A percentile compares a stretch with the other conserved stretches of the same genome.
Conservation (phyloP, 139 green algal genomes). For the Eudorina sp. region DNA sequence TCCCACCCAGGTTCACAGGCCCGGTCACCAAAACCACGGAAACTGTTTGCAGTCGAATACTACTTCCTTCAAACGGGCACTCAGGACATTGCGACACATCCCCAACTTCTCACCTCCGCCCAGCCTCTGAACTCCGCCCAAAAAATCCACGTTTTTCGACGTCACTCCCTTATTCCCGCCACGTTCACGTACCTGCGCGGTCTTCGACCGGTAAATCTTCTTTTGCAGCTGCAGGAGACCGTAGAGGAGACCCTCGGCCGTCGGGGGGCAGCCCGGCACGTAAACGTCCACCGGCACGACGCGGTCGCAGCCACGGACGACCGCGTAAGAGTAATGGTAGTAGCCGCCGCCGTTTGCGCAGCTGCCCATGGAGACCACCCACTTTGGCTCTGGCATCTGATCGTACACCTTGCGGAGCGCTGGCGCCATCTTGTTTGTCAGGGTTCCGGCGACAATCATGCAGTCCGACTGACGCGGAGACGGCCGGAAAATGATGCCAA, state of each 20-base stretch:
- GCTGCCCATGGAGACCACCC: slow-evolving; percentile 97
- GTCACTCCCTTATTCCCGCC: too few relatives aligned
- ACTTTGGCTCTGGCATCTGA: slow-evolving; percentile 97
- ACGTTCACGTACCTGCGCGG: slow-evolving; percentile 38
- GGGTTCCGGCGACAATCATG: slow-evolving; percentile 98
- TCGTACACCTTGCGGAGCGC: slow-evolving; percentile 97
- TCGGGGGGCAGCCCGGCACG: slow-evolving; percentile 96
- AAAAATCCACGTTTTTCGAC: too few relatives aligned
- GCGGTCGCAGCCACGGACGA: slow-evolving; percentile 96
- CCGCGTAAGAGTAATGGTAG: slow-evolving; percentile 98
- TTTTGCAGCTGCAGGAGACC: slow-evolving; percentile 85
- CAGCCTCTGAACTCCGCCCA: too few relatives aligned
- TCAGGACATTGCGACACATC: too few relatives aligned
- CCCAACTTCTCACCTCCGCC: too few relatives aligned
- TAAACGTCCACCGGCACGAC: slow-evolving; percentile 98
- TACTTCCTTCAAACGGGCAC: too few relatives aligned
- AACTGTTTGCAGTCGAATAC: too few relatives aligned
- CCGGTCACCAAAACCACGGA: too few relatives aligned
- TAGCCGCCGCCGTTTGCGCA: slow-evolving; percentile 98
- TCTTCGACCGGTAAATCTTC: slow-evolving; percentile 66
- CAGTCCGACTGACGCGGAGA: slow-evolving; percentile 93
- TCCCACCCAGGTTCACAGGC: too few relatives aligned
- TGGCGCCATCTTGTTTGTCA: slow-evolving; percentile 99
- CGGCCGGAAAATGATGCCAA: slow-evolving; percentile 98
- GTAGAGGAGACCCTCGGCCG: slow-evolving; percentile 96